These are phyloP conservation scores for Hypoxylon fuscum DNA, from an alignment of 495 filamentous ascomycete species.

Conservation along the genomic window DNA sequence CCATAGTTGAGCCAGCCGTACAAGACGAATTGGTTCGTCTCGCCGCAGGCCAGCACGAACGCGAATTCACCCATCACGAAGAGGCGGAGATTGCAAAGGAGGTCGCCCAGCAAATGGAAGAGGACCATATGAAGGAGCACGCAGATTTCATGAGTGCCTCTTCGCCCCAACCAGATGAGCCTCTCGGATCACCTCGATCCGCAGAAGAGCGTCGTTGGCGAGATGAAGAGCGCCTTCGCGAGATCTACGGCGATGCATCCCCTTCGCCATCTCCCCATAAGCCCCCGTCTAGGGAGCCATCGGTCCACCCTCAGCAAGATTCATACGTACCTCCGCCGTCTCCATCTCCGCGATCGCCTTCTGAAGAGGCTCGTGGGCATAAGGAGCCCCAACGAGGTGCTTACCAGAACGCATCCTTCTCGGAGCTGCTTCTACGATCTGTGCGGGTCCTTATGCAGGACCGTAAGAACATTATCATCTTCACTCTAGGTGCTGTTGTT, in stretches of 20 bases:
- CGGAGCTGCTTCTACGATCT: slow-evolving; percentile 73
- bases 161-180: slow-evolving; percentile 22
- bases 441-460: slow-evolving; percentile 73
- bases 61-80: slow-evolving; percentile 44
- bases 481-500: slow-evolving; percentile 67
- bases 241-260: slow-evolving; percentile 61
- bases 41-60: slow-evolving; percentile 46
- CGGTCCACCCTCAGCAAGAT: slow-evolving; percentile 37
- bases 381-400: slow-evolving; percentile 19
- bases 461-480: slow-evolving; percentile 74
- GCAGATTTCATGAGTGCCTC: slow-evolving; percentile 9
- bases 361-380: slow-evolving; percentile 29
- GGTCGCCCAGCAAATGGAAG: slow-evolving; percentile 37
- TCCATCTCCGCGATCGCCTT: slow-evolving; percentile 28
- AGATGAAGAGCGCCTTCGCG: slow-evolving; percentile 61
- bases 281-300: slow-evolving; percentile 22
- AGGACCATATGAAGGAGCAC: slow-evolving; percentile 26
- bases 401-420: slow-evolving; percentile 56
- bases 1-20: slow-evolving; percentile 57
- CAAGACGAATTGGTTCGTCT: slow-evolving; percentile 57
- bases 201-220: slow-evolving; percentile 45
- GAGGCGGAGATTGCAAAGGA: slow-evolving; percentile 42
- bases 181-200: slow-evolving; percentile 21
- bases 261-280: slow-evolving; percentile 29
- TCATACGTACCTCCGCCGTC: slow-evolving; percentile 40